Conservation (phyloP, 805 yeast genomes). For the Candida anglica region DNA sequence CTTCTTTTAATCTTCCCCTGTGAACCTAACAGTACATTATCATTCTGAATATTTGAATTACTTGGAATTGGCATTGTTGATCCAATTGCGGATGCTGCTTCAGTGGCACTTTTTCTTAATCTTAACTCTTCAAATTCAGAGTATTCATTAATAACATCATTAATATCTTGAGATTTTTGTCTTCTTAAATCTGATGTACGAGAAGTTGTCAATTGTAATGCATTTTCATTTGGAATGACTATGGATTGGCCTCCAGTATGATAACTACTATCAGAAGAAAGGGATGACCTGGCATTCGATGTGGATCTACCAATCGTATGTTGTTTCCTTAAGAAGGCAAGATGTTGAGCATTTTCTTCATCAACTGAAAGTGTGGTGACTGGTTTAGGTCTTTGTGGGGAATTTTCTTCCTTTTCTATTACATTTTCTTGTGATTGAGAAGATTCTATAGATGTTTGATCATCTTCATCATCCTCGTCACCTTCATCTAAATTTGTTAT, state of each 20-base stretch:
- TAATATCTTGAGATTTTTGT: slow-evolving; percentile 29
- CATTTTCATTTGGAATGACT: not conserved
- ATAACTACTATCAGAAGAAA: slow-evolving; percentile 3
- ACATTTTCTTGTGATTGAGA: no score
- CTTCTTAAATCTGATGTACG: slow-evolving; percentile 14
- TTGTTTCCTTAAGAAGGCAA: slow-evolving; percentile 13
- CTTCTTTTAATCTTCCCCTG: not conserved
- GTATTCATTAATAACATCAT: slow-evolving; percentile 39
- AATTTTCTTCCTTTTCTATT: not conserved
- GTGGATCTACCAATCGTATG: slow-evolving; percentile 6
- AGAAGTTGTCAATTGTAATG: not conserved
- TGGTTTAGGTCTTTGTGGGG: not conserved
- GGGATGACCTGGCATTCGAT: slow-evolving; percentile 8
- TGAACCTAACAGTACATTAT: not conserved
- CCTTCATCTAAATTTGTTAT: not conserved
- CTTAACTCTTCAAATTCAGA: slow-evolving; percentile 42
- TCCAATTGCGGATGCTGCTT: not conserved
- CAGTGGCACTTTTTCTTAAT: slow-evolving; percentile 8
- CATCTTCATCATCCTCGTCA: not conserved
- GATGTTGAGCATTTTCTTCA: slow-evolving; percentile 13
- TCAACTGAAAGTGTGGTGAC: not conserved
- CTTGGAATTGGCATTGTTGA: not conserved
- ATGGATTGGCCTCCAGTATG: slow-evolving; percentile 7
- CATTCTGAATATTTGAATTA: not conserved
- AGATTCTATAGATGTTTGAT: not conserved